Conservation (phyloP, 192 early-diverging fungal genomes). For the Coemansia sp. region DNA sequence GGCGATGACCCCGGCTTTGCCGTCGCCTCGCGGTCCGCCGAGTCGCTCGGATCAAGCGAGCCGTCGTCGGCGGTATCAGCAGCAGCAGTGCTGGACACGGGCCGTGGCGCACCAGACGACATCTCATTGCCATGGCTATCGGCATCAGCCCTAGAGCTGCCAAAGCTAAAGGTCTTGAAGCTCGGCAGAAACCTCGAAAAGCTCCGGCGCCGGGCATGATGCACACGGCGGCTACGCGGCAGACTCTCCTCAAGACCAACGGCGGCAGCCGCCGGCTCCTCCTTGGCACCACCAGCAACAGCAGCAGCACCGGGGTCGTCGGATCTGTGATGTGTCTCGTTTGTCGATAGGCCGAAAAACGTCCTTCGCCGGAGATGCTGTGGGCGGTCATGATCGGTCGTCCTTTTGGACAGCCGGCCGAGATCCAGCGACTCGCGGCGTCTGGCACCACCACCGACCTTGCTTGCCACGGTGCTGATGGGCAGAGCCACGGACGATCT, state of each 20-base stretch:
- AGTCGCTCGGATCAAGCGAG: no score
- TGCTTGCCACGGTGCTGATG: conserved; percentile 4
- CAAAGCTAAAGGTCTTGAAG: not conserved
- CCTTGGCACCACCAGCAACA: no score
- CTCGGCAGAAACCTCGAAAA: conserved; percentile 1
- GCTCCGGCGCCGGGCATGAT: not conserved
- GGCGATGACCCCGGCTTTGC: no score
- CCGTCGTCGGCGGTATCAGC: no score
- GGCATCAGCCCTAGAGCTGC: not conserved
- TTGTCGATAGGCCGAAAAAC: not conserved
- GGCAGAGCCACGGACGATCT: conserved; percentile 23
- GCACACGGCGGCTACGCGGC: no score
- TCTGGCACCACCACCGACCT: not conserved
- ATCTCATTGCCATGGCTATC: not conserved
- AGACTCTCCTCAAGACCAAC: no score
- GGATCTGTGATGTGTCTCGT: no score
- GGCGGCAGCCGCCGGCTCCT: no score
- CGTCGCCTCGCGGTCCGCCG: no score
- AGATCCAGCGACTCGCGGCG: not conserved
- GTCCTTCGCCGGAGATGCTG: not conserved
- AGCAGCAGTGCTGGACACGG: no score
- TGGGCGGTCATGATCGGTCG: not conserved
- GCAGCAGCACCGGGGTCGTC: no score
- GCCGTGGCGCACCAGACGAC: not conserved
- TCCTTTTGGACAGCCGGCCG: not conserved